Evolutionary conservation across 305 asterid species (phyloP), one percentile per base, ranked within the genome.

Genomic region (Coffea humblotiana): DNA sequence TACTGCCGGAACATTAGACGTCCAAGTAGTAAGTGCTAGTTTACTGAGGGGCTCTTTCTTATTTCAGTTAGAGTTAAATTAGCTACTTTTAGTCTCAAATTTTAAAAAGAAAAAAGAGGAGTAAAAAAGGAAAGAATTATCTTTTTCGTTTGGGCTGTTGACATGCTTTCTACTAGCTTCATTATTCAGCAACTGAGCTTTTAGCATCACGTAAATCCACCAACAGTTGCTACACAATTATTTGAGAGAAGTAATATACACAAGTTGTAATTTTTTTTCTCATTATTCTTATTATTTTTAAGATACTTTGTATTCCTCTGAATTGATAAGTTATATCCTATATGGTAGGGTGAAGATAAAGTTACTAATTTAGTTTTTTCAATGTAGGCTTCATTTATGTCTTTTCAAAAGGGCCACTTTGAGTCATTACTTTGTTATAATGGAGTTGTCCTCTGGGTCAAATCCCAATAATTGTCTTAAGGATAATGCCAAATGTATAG

Each of bases 1-100:
- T 82, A 79, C 70, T 88, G 91, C 87, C 74, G 91, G 71, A 84
- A 84, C 77, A 79, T 83, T 51, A 86, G 79, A 67, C 91, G 97
- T 79, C 71, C 84, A 9, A 84, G 90, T 81, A 87, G 98, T 90
- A 82, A 87, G 88, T 80, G 73, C 23, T 52, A 16, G 23, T 65
- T 60, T 63, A 18, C 52, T 25, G 23, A 10, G 23, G 27, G 18
- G 23, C 72, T 6, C 7, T 21, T 8, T 32, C 58, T 56, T 45
- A n/a, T 51, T 25, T 47, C 64, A n/a, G 27, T 35, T 45, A 13
- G 2, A 6, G 16, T 16, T 35, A 19, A 47, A 27, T 32, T 74
- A 58, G 35, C 58, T 49, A 48, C 47, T 71, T 58, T 70, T 27
- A 25, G 10, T 25, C 2, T 25, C 23, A 15, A n/a, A 12, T 10